Conservation (phyloP, 257 asterid genomes). For the Salvia splendens region DNA sequence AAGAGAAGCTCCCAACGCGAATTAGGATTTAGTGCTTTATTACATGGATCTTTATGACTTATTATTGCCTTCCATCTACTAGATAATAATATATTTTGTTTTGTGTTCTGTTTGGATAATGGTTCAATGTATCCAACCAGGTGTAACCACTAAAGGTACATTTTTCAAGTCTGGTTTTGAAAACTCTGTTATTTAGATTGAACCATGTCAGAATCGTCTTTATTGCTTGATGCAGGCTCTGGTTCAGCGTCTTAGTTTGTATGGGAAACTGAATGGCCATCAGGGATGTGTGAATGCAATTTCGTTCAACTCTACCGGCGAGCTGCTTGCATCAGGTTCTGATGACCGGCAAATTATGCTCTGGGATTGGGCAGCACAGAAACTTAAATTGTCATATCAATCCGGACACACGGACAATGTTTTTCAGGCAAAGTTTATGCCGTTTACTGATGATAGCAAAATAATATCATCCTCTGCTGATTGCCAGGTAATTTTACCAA, state of each 20-base stretch:
- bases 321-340: slow-evolving; percentile 74
- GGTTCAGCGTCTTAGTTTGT: slow-evolving; percentile 56
- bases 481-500: slow-evolving; percentile 61
- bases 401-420: slow-evolving; percentile 78
- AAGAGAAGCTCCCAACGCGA: background rate
- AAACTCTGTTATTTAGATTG: background rate
- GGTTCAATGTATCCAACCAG: background rate
- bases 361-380: slow-evolving; percentile 73
- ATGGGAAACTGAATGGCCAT: slow-evolving; percentile 61
- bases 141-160: background rate
- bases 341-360: slow-evolving; percentile 67
- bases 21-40: background rate
- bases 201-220: slow-evolving; percentile 3
- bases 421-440: slow-evolving; percentile 77
- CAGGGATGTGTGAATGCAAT: slow-evolving; percentile 80
- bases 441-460: slow-evolving; percentile 66
- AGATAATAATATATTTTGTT: background rate
- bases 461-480: slow-evolving; percentile 76
- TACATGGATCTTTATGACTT: background rate
- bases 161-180: background rate
- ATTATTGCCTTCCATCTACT: background rate
- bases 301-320: slow-evolving; percentile 69
- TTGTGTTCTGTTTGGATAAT: background rate
- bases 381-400: slow-evolving; percentile 55
- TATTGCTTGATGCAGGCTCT: slow-evolving; percentile 47